These are phyloP conservation scores for Punica granatum DNA, from an alignment of 345 rosid genomes.

Conservation along the genomic window DNA sequence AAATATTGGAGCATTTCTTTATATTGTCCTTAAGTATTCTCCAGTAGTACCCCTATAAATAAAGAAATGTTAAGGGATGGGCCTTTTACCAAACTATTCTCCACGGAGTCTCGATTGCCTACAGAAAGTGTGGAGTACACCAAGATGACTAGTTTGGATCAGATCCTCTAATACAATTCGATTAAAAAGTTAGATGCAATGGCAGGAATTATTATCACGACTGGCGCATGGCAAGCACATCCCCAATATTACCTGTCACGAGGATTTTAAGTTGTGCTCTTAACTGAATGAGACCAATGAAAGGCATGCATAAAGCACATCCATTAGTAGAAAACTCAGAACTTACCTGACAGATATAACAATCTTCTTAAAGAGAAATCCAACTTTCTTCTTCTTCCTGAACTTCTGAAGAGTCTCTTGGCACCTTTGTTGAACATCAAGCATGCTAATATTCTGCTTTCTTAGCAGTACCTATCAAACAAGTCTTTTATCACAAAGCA, in stretches of 20 bases:
- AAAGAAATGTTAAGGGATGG: not conserved
- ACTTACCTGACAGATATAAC: slow-evolving; percentile 60
- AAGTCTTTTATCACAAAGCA: slow-evolving; percentile 18
- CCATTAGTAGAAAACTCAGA: not conserved
- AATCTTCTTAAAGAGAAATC: slow-evolving; percentile 34
- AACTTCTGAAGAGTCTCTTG: slow-evolving; percentile 42
- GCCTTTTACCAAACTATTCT: not conserved
- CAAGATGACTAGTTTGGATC: too few species aligned
- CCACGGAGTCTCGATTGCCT: not conserved
- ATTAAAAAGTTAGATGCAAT: not conserved
- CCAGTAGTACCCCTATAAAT: not conserved
- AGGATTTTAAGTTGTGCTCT: not conserved
- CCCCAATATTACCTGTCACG: not conserved
- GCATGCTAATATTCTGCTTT: slow-evolving; percentile 43
- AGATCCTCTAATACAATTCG: not conserved
- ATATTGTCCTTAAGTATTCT: not conserved
- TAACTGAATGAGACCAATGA: not conserved
- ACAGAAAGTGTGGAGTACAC: too few species aligned
- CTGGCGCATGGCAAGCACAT: not conserved
- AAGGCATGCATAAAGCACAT: not conserved
- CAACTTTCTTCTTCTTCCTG: slow-evolving; percentile 63
- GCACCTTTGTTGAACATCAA: slow-evolving; percentile 57
- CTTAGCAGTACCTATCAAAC: slow-evolving; percentile 42
- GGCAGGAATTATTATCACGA: not conserved
- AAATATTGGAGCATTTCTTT: not conserved